Conservation (phyloP, 129 eudicot species). For the Rutidosis leptorrhynchoides region DNA sequence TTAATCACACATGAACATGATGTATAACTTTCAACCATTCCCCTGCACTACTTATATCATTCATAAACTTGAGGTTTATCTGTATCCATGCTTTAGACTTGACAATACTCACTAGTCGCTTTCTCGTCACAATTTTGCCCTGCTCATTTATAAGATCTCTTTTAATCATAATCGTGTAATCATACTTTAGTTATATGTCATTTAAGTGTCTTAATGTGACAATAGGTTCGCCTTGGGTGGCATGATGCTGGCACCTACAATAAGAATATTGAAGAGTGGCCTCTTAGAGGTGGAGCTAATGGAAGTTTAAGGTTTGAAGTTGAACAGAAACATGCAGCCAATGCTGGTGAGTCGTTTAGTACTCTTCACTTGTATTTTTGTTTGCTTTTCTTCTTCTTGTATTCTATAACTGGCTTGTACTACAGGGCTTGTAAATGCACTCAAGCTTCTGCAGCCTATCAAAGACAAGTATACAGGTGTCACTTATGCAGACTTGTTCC, state of each 20-base stretch:
- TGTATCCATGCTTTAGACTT: not conserved
- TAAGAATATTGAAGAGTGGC: slow-evolving; percentile 93
- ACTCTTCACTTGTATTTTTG: slow-evolving; percentile 6
- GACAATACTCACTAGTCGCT: not conserved
- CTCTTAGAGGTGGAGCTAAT: slow-evolving; percentile 96
- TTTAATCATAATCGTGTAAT: slow-evolving; percentile 4
- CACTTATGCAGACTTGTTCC: slow-evolving; percentile 90
- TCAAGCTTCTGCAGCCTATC: slow-evolving; percentile 89
- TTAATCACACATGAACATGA: not conserved
- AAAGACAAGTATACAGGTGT: slow-evolving; percentile 83
- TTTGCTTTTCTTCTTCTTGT: not conserved
- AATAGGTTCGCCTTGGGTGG: slow-evolving; percentile 95
- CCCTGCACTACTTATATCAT: not conserved
- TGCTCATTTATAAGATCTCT: slow-evolving; percentile 12
- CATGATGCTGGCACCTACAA: slow-evolving; percentile 98
- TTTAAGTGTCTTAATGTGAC: slow-evolving; percentile 11
- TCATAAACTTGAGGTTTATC: not conserved
- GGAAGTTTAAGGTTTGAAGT: slow-evolving; percentile 91
- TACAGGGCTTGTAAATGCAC: slow-evolving; percentile 96
- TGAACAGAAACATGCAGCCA: slow-evolving; percentile 91
- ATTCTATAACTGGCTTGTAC: slow-evolving; percentile 29
- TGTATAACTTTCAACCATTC: slow-evolving; percentile 1
- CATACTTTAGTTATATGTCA: slow-evolving; percentile 1
- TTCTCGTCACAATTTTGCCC: slow-evolving; percentile 10
- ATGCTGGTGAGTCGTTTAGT: slow-evolving; percentile 62